These are phyloP conservation scores for Chaetomiaceae sp. DNA, from an alignment of 2,329 filamentous ascomycete genomes.

Conservation along the genomic window DNA sequence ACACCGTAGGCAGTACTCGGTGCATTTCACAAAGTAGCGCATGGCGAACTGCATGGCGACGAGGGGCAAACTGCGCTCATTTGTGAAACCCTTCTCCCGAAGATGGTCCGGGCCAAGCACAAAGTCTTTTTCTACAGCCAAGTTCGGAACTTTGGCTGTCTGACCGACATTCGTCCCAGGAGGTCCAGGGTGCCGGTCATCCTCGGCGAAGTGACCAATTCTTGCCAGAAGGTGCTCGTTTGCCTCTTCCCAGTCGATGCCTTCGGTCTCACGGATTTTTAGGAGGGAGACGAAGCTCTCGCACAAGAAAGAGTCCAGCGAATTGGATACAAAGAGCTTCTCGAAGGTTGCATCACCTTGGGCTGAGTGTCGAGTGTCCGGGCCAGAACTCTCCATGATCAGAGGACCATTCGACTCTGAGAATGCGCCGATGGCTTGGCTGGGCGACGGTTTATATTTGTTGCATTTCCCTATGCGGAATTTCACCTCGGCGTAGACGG, in stretches of 20 bases:
- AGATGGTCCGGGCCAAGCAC: constrained; percentile 32
- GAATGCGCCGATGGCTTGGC: constrained; percentile 37
- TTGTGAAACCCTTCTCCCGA: constrained; percentile 21
- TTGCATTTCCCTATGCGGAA: constrained; percentile 68
- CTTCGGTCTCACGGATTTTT: constrained; percentile 49
- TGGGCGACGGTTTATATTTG: constrained; percentile 64
- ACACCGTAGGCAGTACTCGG: constrained; percentile 83
- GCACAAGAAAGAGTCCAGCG: constrained; percentile 65
- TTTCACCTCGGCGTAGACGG: constrained; percentile 37
- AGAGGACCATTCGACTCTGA: constrained; percentile 10
- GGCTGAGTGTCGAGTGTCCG: background rate
- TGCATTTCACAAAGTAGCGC: constrained; percentile 73
- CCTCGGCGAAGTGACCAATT: background rate
- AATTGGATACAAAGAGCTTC: constrained; percentile 65
- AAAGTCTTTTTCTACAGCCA: constrained; percentile 19
- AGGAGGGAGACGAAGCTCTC: constrained; percentile 60
- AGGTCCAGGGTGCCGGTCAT: background rate
- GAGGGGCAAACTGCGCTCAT: constrained; percentile 48
- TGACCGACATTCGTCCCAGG: background rate
- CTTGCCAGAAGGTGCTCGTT: constrained; percentile 37
- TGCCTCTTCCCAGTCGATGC: constrained; percentile 63
- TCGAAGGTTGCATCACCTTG: constrained; percentile 38
- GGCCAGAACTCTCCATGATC: background rate
- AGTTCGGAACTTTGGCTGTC: constrained; percentile 6
- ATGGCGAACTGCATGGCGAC: constrained; percentile 70